Conservation (phyloP, 2,329 filamentous ascomycete species). For the Daldinia sp. region DNA sequence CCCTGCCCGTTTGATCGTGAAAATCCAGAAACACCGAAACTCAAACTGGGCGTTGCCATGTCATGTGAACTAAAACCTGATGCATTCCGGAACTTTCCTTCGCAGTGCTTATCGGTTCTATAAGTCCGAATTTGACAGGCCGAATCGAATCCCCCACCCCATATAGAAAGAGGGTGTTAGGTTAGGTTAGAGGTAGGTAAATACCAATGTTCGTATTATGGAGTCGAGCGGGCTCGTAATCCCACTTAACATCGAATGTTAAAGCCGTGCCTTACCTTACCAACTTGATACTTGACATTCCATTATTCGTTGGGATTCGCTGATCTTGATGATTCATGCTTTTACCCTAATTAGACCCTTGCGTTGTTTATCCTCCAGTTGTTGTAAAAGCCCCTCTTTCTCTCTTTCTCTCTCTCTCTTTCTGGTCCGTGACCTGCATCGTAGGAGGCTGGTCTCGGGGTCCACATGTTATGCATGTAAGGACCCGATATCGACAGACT, state of each 20-base stretch:
- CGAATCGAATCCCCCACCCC: background rate
- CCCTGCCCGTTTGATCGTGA: background rate
- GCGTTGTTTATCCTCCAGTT: conserved; percentile 8
- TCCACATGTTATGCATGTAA: background rate
- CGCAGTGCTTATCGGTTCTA: conserved; percentile 1
- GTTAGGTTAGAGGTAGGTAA: background rate
- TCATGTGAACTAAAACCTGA: conserved; percentile 10
- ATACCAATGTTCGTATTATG: background rate
- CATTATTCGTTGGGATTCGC: conserved; percentile 1
- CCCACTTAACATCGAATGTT: conserved; percentile 6
- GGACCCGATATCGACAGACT: background rate
- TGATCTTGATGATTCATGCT: background rate
- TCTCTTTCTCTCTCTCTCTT: background rate
- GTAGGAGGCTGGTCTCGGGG: background rate
- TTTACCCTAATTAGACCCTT: background rate
- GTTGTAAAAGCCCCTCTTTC: background rate
- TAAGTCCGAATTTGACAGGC: background rate
- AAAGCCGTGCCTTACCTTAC: background rate
- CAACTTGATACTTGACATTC: background rate
- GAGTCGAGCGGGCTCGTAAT: background rate
- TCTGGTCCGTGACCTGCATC: background rate
- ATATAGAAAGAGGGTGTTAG: no score
- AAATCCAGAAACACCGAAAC: conserved; percentile 15
- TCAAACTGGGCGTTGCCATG: conserved; percentile 8
- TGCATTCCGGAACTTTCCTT: conserved; percentile 18